A percentile compares a stretch with the other conserved stretches of the same genome.
Evolutionary conservation across 108 stramenopile genomes (phyloP).

Genomic region (Cyclotella cryptica): DNA sequence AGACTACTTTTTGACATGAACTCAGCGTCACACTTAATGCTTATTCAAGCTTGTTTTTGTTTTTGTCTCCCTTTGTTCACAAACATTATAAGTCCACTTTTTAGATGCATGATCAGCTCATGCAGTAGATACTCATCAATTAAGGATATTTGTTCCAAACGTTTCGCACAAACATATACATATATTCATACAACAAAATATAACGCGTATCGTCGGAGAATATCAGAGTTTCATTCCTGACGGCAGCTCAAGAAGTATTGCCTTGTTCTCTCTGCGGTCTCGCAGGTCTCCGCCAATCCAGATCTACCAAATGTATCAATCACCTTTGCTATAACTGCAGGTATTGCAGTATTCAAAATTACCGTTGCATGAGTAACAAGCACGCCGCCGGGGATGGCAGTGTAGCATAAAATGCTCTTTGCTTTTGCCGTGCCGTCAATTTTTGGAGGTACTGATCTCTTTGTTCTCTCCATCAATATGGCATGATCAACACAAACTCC

Average conservation of each 20-base stretch:
- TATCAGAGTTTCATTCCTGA: neutral
- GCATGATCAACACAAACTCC: constrained; percentile 13
- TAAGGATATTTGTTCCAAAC: no score
- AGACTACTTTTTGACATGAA: no score
- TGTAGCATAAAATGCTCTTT: constrained; percentile 18
- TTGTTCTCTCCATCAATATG: constrained; percentile 14
- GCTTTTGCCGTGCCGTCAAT: constrained; percentile 15
- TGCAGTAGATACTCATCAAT: no score
- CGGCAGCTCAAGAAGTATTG: constrained; percentile 1
- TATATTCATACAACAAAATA: no score
- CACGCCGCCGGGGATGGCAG: neutral
- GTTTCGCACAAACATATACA: no score
- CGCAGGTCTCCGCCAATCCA: constrained; percentile 9
- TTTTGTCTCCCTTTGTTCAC: no score
- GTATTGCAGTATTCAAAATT: constrained; percentile 15
- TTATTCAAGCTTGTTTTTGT: no score
- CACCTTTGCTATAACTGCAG: constrained; percentile 8
- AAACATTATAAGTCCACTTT: no score
- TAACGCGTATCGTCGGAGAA: no score
- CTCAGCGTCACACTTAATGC: no score
- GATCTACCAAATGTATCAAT: constrained; percentile 3
- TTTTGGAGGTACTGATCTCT: constrained; percentile 15
- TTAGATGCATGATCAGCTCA: no score
- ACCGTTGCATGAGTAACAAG: constrained; percentile 14
- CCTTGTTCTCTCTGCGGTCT: constrained; percentile 17